These are phyloP conservation scores for Alnus rubra DNA, from an alignment of 306 rosid genomes.

Conservation along the genomic window DNA sequence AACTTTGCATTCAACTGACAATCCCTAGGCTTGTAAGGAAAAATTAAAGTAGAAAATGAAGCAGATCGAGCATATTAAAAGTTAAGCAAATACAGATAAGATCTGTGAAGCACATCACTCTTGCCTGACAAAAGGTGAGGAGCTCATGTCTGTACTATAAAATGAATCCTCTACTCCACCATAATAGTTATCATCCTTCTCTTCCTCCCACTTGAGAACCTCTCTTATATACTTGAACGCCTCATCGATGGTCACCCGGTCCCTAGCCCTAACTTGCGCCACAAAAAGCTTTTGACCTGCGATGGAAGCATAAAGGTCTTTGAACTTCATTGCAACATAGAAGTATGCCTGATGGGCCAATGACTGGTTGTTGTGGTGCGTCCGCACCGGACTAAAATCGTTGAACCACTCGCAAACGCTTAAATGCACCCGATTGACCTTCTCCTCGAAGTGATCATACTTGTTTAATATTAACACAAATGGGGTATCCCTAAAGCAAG, in stretches of 20 bases:
- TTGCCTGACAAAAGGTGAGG: constrained; percentile 78
- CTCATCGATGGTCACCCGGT: constrained; percentile 72
- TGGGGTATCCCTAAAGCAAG: constrained; percentile 83
- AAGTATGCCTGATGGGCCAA: constrained; percentile 90
- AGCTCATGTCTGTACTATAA: constrained; percentile 91
- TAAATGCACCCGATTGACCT: constrained; percentile 55
- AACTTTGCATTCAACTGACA: background rate
- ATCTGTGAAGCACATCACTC: constrained; percentile 35
- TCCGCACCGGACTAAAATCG: constrained; percentile 68
- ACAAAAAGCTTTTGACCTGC: constrained; percentile 75
- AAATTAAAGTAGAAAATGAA: background rate
- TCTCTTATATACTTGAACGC: constrained; percentile 90
- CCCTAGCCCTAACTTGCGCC: constrained; percentile 87
- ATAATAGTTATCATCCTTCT: constrained; percentile 75
- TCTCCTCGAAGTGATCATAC: constrained; percentile 84
- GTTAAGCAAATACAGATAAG: constrained; percentile 13
- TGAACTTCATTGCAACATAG: constrained; percentile 95
- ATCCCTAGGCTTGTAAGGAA: background rate
- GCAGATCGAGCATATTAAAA: constrained; percentile 29
- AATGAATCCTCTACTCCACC: constrained; percentile 89
- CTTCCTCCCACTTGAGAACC: constrained; percentile 97
- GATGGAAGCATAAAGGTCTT: constrained; percentile 82
- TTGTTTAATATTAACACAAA: constrained; percentile 84
- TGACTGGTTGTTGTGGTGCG: constrained; percentile 67
- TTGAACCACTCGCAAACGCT: constrained; percentile 79